Evolutionary conservation across 139 green algal species (phyloP).

Genomic region (Chlorella sp.): DNA sequence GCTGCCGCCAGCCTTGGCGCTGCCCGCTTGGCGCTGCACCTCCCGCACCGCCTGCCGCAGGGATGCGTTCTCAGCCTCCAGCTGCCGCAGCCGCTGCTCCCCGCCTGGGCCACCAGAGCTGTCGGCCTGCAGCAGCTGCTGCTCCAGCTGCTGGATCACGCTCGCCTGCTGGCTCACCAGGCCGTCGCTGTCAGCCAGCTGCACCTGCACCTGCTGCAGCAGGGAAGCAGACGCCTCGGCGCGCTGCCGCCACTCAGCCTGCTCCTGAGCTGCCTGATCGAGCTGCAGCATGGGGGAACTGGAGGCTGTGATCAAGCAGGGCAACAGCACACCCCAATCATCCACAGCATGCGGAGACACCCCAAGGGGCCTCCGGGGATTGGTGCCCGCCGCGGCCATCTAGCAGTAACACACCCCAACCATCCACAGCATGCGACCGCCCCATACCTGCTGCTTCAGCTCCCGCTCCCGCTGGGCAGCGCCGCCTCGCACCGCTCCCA

Average conservation of each 20-base stretch:
- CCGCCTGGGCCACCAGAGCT: no score
- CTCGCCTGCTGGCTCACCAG: constrained; percentile 13
- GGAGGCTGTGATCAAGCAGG: no score
- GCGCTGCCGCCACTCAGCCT: background rate
- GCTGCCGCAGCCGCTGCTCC: background rate
- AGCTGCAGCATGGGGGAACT: background rate
- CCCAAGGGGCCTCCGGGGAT: no score
- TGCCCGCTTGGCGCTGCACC: background rate
- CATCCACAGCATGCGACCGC: background rate
- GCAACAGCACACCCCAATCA: background rate
- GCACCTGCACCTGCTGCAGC: background rate
- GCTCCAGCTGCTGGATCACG: constrained; percentile 5
- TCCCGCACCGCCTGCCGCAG: background rate
- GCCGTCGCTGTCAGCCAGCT: constrained; percentile 17
- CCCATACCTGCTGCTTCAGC: background rate
- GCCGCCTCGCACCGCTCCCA: background rate
- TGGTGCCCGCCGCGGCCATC: no score
- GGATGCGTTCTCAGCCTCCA: constrained; percentile 5
- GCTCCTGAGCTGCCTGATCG: background rate
- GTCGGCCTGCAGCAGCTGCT: background rate
- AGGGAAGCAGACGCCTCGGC: no score
- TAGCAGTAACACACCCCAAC: no score
- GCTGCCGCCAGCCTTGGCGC: background rate
- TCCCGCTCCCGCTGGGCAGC: background rate
- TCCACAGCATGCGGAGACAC: no score